These are phyloP conservation scores for Phylloporus sp. DNA, from an alignment of 768 basidiomycete genomes.

Conservation along the genomic window DNA sequence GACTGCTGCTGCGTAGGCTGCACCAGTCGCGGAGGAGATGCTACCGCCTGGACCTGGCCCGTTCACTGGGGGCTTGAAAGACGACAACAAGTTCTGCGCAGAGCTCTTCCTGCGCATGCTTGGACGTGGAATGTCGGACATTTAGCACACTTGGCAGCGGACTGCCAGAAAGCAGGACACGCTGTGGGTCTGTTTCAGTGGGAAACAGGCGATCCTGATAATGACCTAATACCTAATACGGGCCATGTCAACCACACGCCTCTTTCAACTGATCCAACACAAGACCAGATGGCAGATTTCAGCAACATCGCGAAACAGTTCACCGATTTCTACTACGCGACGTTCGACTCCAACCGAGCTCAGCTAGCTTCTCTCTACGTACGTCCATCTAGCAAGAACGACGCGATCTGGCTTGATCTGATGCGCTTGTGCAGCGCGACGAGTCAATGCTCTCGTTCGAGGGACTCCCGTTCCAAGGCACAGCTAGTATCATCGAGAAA, in stretches of 20 bases:
- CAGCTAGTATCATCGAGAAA: constrained; percentile 59
- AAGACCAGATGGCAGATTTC: constrained; percentile 61
- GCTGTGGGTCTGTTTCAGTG: constrained; percentile 2
- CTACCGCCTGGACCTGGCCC: constrained; percentile 29
- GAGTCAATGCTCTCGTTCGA: constrained; percentile 88
- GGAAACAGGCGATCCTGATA: constrained; percentile 4
- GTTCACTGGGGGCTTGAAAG: constrained; percentile 49
- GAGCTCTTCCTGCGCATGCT: constrained; percentile 82
- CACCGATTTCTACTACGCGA: constrained; percentile 75
- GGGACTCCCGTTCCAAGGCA: constrained; percentile 54
- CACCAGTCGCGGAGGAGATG: constrained; percentile 34
- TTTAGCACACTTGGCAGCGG: constrained; percentile 25
- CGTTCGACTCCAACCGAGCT: constrained; percentile 65
- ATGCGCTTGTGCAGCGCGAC: constrained; percentile 55
- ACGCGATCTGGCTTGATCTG: constrained; percentile 29
- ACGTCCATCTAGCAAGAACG: constrained; percentile 29
- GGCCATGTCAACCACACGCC: constrained; percentile 7
- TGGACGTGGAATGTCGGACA: constrained; percentile 42
- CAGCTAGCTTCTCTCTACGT: constrained; percentile 73
- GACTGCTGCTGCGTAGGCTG: constrained; percentile 35
- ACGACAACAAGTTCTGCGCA: constrained; percentile 76
- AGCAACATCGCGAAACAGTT: constrained; percentile 74
- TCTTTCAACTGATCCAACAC: constrained; percentile 9
- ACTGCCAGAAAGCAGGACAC: neutral
- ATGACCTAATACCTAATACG: constrained; percentile 21